A percentile compares a stretch with the other conserved stretches of the same genome.
phyloP scores from a whole-genome alignment of 2,329 filamentous ascomycete species.

The Fusarium transvaalense region DNA sequence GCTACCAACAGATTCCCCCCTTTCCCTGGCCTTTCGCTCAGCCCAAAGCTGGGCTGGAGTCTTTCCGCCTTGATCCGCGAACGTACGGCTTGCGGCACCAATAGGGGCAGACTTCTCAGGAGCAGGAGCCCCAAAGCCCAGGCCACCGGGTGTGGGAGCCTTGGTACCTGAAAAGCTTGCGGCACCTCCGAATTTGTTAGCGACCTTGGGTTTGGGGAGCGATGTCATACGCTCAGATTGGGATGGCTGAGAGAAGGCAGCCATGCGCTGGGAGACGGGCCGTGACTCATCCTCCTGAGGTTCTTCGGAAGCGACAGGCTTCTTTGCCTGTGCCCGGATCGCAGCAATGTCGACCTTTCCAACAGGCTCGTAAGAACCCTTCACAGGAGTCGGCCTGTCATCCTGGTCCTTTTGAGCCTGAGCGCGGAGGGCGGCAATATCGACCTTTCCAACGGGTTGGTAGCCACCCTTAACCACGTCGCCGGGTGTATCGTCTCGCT shows the following conservation, averaged over 20 bases:
- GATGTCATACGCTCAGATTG: conserved; percentile 85
- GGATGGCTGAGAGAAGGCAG: conserved; percentile 72
- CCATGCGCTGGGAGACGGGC: conserved; percentile 79
- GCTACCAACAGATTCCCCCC: conserved; percentile 62
- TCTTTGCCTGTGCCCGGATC: conserved; percentile 86
- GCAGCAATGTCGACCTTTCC: conserved; percentile 98
- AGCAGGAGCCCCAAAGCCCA: conserved; percentile 71
- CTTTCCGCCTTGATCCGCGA: conserved; percentile 94
- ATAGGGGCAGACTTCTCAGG: conserved; percentile 71
- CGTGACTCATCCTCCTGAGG: conserved; percentile 59
- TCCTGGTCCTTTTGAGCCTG: conserved; percentile 78
- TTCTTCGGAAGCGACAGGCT: conserved; percentile 60
- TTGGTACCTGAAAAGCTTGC: conserved; percentile 88
- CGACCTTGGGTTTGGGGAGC: conserved; percentile 93
- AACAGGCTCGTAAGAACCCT: conserved; percentile 93
- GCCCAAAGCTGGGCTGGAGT: conserved; percentile 98
- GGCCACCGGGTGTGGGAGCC: conserved; percentile 80
- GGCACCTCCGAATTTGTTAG: conserved; percentile 84
- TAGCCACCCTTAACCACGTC: conserved; percentile 89
- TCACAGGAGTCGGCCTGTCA: conserved; percentile 85
- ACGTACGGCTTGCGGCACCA: conserved; percentile 88
- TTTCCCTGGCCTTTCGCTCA: conserved; percentile 91
- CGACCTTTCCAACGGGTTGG: conserved; percentile 96
- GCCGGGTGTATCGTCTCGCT: conserved; percentile 58
- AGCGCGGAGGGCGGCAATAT: conserved; percentile 89